Percentiles rank a stretch among this genome's conserved stretches.
Evolutionary conservation across 345 rosid genomes (phyloP).

Genomic region (Boechera stricta): DNA sequence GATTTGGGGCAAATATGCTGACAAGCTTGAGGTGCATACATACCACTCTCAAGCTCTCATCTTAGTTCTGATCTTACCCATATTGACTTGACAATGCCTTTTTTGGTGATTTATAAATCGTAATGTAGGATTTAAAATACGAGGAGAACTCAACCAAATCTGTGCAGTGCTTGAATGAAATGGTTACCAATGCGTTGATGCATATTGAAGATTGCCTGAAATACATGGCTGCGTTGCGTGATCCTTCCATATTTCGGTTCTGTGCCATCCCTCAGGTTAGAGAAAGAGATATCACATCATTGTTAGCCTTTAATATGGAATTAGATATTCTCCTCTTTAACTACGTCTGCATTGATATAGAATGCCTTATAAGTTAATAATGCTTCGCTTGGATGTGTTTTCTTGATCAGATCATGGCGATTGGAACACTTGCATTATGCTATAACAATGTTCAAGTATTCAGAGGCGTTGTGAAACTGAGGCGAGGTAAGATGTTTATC

Average conservation of each 20-base stretch:
- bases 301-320: slow-evolving; percentile 1
- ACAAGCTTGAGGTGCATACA: slow-evolving; percentile 82
- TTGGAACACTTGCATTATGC: slow-evolving; percentile 93
- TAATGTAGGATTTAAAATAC: slow-evolving; percentile 74
- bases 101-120: slow-evolving; percentile 13
- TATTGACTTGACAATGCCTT: slow-evolving; percentile 27
- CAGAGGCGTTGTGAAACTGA: slow-evolving; percentile 92
- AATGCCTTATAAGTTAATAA: slow-evolving; percentile 15
- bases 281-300: background rate
- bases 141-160: slow-evolving; percentile 85
- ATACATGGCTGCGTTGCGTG: slow-evolving; percentile 69
- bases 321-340: background rate
- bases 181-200: slow-evolving; percentile 82
- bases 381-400: slow-evolving; percentile 42
- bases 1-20: slow-evolving; percentile 90
- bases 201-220: slow-evolving; percentile 83
- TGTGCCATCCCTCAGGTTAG: slow-evolving; percentile 94
- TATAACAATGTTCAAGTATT: slow-evolving; percentile 91
- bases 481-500: slow-evolving; percentile 74
- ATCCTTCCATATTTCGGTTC: slow-evolving; percentile 78
- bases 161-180: slow-evolving; percentile 91
- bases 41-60: slow-evolving; percentile 31
- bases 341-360: slow-evolving; percentile 1
- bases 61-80: background rate
- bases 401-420: slow-evolving; percentile 81